Evolutionary conservation across 2,329 filamentous ascomycete genomes (phyloP).

Genomic region (Sclerotinia nivalis): DNA sequence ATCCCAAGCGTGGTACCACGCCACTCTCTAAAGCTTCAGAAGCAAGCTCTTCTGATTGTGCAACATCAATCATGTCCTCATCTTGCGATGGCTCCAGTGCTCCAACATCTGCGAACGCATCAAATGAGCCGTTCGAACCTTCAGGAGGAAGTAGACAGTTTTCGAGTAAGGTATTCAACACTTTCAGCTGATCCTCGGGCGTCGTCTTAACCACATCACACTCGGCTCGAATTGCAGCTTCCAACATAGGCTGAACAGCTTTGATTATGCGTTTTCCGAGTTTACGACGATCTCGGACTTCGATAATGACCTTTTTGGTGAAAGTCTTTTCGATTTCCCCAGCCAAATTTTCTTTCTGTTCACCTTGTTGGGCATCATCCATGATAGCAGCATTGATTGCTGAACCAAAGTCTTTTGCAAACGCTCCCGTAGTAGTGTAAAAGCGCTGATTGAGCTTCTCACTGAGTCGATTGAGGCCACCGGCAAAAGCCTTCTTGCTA

Average conservation of each 20-base stretch:
- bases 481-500: conserved; percentile 58
- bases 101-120: conserved; percentile 41
- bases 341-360: background rate
- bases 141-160: conserved; percentile 51
- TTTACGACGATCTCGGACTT: conserved; percentile 78
- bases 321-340: conserved; percentile 41
- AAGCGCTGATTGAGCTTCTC: conserved; percentile 53
- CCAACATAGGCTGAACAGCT: conserved; percentile 73
- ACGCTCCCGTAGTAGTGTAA: conserved; percentile 59
- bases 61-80: conserved; percentile 40
- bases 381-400: conserved; percentile 54
- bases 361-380: conserved; percentile 26
- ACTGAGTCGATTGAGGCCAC: conserved; percentile 53
- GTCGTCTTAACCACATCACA: conserved; percentile 74
- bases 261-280: conserved; percentile 90
- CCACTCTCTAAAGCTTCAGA: background rate
- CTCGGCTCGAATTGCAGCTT: conserved; percentile 76
- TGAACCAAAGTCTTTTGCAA: conserved; percentile 58
- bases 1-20: conserved; percentile 17
- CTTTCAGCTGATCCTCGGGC: conserved; percentile 67
- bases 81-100: conserved; percentile 45
- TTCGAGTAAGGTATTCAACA: conserved; percentile 73
- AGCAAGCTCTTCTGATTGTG: conserved; percentile 6
- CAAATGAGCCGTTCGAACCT: conserved; percentile 18
- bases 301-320: conserved; percentile 48